These are phyloP conservation scores for Tuber indicum DNA, from an alignment of 495 filamentous ascomycete species.

Conservation along the genomic window DNA sequence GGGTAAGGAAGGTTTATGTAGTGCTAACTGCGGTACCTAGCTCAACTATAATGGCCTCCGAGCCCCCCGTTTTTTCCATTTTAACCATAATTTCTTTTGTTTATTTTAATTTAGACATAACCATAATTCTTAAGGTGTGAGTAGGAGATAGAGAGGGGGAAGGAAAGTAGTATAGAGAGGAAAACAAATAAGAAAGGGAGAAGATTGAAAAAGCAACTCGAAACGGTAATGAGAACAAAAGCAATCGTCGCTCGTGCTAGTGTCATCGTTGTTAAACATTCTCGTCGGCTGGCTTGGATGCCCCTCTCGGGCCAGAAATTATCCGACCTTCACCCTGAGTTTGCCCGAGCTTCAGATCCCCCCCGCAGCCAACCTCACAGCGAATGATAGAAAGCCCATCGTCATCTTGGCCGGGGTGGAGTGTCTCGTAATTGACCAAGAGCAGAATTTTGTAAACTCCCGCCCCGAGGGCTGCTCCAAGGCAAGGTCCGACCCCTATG, in stretches of 20 bases:
- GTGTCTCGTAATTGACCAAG: constrained; percentile 41
- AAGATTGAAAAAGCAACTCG: background rate
- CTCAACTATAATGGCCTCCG: background rate
- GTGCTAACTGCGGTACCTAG: background rate
- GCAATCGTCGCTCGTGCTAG: background rate
- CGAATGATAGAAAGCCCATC: constrained; percentile 16
- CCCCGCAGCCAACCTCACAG: background rate
- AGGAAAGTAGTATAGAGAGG: background rate
- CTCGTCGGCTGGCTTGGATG: background rate
- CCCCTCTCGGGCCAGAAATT: background rate
- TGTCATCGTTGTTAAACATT: background rate
- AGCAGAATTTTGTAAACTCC: constrained; percentile 40
- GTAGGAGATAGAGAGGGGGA: background rate
- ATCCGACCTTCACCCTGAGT: background rate
- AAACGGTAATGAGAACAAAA: background rate
- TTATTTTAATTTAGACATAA: background rate
- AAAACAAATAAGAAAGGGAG: background rate
- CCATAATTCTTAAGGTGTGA: background rate
- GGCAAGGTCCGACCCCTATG: constrained; percentile 50
- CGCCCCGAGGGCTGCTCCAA: constrained; percentile 40
- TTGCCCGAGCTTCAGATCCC: background rate
- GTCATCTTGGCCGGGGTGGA: constrained; percentile 43
- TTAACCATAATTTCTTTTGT: background rate
- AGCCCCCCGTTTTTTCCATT: background rate
- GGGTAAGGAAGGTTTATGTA: background rate